These are phyloP conservation scores for Aegilops tauschii DNA, from an alignment of 176 grass and related monocot species.

Conservation along the genomic window DNA sequence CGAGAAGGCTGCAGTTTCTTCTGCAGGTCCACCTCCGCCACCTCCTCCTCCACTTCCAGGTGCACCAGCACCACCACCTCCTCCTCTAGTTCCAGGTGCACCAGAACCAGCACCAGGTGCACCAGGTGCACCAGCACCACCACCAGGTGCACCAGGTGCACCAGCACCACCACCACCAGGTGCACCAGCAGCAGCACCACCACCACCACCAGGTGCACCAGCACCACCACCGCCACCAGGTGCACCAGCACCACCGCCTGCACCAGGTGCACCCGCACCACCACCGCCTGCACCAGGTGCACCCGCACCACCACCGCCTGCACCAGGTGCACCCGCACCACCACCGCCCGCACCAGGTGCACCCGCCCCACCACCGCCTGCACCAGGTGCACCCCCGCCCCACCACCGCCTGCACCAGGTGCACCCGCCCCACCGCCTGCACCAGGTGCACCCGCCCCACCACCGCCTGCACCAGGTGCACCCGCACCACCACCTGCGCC, in stretches of 20 bases:
- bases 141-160: background rate
- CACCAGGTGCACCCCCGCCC: background rate
- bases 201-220: background rate
- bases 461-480: constrained; percentile 1
- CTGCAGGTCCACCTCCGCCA: background rate
- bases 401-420: background rate
- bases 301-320: background rate
- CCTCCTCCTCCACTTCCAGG: constrained; percentile 1
- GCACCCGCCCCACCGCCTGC: background rate
- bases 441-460: background rate
- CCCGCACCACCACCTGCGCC: constrained; percentile 4
- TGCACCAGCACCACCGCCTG: background rate
- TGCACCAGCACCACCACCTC: background rate
- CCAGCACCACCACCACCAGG: background rate
- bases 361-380: background rate
- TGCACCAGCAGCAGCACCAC: background rate
- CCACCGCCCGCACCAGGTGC: background rate
- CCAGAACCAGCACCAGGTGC: background rate
- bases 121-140: background rate
- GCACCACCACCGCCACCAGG: background rate
- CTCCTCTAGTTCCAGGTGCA: background rate
- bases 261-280: constrained; percentile 24
- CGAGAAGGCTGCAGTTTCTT: background rate
- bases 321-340: background rate
- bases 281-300: background rate